These are phyloP conservation scores for Fagopyrum homotropicum DNA, from an alignment of 148 eudicot species.

Conservation along the genomic window DNA sequence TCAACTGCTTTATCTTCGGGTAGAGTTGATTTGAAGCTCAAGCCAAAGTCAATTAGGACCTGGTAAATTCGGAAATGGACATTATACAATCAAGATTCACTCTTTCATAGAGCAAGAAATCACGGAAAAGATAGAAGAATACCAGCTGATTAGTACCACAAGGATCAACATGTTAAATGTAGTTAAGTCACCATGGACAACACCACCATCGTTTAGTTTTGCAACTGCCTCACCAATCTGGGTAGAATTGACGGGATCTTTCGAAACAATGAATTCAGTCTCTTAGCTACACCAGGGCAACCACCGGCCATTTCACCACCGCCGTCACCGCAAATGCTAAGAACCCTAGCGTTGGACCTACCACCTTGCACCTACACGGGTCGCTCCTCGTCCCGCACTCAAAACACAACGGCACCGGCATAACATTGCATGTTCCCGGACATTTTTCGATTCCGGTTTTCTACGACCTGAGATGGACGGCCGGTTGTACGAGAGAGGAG, in stretches of 20 bases:
- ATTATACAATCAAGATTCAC: not conserved
- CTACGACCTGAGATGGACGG: too few relatives aligned
- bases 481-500: too few relatives aligned
- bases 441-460: too few relatives aligned
- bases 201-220: conserved; percentile 89
- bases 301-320: conserved; percentile 81
- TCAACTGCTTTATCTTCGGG: conserved; percentile 99
- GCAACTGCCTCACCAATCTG: conserved; percentile 84
- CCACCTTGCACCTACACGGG: conserved; percentile 71
- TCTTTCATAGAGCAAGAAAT: not conserved
- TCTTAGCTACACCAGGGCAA: conserved; percentile 57
- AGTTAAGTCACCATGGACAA: conserved; percentile 84
- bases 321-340: conserved; percentile 70
- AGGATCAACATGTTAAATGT: conserved; percentile 84
- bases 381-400: conserved; percentile 66
- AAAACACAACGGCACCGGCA: conserved; percentile 47
- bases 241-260: too few relatives aligned
- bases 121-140: conserved; percentile 16
- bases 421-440: too few relatives aligned
- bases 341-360: conserved; percentile 77
- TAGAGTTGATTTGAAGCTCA: conserved; percentile 81
- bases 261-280: too few relatives aligned
- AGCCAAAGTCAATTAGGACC: conserved; percentile 91
- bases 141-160: conserved; percentile 74
- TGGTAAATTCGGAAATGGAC: conserved; percentile 17